Conservation (phyloP, 768 basidiomycete genomes). For the Rhizopogon salebrosus region DNA sequence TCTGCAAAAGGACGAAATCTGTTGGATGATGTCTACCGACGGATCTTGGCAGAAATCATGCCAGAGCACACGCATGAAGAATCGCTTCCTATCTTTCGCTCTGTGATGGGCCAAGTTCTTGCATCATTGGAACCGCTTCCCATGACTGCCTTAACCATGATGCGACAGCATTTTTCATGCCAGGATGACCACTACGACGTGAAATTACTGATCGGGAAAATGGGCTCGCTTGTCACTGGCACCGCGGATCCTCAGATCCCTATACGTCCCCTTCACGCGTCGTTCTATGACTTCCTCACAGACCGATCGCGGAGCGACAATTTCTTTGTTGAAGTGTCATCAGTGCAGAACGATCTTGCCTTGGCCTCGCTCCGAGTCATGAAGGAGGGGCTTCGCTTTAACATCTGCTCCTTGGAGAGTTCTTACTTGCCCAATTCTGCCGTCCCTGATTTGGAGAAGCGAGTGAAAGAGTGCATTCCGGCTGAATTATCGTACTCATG, state of each 20-base stretch:
- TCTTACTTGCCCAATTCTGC: slow-evolving; percentile 2
- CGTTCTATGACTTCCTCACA: slow-evolving; percentile 21
- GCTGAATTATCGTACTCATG: slow-evolving; percentile 25
- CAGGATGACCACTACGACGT: neutral
- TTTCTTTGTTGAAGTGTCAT: slow-evolving; percentile 9
- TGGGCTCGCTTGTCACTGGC: slow-evolving; percentile 7
- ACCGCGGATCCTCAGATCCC: neutral
- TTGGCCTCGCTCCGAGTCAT: slow-evolving; percentile 6
- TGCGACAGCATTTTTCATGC: neutral
- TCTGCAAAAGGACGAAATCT: neutral
- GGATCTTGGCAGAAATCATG: slow-evolving; percentile 3
- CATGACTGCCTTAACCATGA: neutral
- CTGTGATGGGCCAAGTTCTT: slow-evolving; percentile 2
- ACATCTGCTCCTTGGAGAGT: slow-evolving; percentile 5
- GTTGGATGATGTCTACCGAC: slow-evolving; percentile 2
- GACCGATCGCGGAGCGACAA: slow-evolving; percentile 6
- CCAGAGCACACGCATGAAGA: neutral
- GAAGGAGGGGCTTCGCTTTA: slow-evolving; percentile 6
- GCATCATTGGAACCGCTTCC: slow-evolving; percentile 4
- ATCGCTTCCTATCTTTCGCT: slow-evolving; percentile 1
- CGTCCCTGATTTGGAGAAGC: neutral
- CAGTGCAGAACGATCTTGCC: slow-evolving; percentile 15
- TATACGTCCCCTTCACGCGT: slow-evolving; percentile 17
- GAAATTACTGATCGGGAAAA: neutral
- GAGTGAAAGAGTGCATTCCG: slow-evolving; percentile 18